Percentiles rank a stretch among this genome's conserved stretches.
Conservation (phyloP, 2,329 filamentous ascomycete species). For the Venturia effusa region DNA sequence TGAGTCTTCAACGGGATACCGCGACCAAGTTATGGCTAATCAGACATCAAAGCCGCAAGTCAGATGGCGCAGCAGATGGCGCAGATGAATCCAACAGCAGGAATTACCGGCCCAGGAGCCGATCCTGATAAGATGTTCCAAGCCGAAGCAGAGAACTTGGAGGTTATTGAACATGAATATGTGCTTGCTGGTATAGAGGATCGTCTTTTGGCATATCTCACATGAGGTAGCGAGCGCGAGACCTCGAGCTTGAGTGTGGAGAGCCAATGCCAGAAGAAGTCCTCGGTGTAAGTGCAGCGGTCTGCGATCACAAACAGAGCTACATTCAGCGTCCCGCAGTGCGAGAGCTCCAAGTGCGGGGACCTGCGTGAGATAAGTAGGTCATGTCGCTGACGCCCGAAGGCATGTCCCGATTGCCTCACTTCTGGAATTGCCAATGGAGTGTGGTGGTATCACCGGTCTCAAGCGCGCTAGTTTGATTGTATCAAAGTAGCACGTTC, state of each 20-base stretch:
- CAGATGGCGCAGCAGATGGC: conserved; percentile 82
- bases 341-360: background rate
- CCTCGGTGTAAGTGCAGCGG: background rate
- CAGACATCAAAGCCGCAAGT: conserved; percentile 58
- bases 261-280: background rate
- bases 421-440: background rate
- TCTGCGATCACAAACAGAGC: background rate
- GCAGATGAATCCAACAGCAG: conserved; percentile 59
- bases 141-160: conserved; percentile 87
- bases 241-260: background rate
- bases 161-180: conserved; percentile 88
- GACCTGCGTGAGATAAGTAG: conserved; percentile 1
- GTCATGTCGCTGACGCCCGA: background rate
- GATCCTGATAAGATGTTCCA: conserved; percentile 94
- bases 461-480: background rate
- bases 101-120: conserved; percentile 84
- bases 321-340: background rate
- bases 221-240: background rate
- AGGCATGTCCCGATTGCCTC: background rate
- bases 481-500: background rate
- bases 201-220: conserved; percentile 51
- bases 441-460: background rate
- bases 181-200: conserved; percentile 83
- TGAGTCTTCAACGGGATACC: conserved; percentile 36
- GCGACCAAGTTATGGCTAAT: background rate